Base-by-base conservation (phyloP, 495 filamentous ascomycete genomes). In the Xylaria sp. region DNA sequence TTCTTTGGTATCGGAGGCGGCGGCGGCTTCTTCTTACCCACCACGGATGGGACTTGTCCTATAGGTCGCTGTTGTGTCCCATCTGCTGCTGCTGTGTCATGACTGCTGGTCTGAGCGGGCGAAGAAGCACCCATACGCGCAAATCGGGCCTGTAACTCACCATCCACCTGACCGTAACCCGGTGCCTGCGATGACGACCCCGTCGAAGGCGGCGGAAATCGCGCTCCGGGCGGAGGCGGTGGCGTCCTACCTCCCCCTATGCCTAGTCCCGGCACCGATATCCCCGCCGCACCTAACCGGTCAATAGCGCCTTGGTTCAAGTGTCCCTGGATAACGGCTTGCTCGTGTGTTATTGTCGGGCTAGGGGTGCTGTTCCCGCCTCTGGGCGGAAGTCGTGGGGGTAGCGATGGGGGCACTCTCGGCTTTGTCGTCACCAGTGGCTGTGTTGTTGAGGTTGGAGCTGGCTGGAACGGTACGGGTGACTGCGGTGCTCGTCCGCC, bases 241-340 rank as follows among this genome's bases (percentile, higher is more conserved):
- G 70, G 71, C 11, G 48, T 33, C 52, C 62, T 78, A 70, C 31
- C 76, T 59, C 72, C 76, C 15, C 90, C 90, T 71, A 97, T 97
- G 19, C 92, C 92, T 52, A 97, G 84, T 0, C 87, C 92, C 1
- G 95, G 93, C 3, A 98, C 93, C 0, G 90, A 93, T 53, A 97
- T 85, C 4, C 95, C 95, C 7, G 94, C 91, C 66, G 89, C 87
- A 21, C 90, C 87, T 8, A 98, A 85, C 29, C 93, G 86, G 44
- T 82, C 84, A 43, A 92, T 76, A 21, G 93, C 88, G 3, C 83
- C 87, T 75, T 93, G 91, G 69, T 95, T 95, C 31, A 95, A 75
- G 52, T 77, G 86, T 77, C 69, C 63, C 52, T 73, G 80, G 33
- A 67, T 77, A 17, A 52, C 79, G 74, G 44, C 74, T 77, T 35